Evolutionary conservation across 192 early-diverging fungal species (phyloP), one percentile per base, ranked within the genome.

Genomic region (Backusella australiensis): DNA sequence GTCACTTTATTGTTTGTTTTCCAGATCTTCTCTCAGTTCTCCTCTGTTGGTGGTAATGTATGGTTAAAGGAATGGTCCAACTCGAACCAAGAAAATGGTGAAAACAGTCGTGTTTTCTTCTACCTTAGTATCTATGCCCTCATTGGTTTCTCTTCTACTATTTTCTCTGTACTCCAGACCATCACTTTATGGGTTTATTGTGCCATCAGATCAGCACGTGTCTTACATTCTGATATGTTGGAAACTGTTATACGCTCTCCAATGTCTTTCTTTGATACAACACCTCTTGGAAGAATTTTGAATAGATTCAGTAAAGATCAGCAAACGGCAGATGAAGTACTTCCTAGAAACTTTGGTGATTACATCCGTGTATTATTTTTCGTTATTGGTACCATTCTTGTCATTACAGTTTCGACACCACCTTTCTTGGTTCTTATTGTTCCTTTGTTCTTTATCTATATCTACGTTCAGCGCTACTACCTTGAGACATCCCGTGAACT

Each of bases 221-320:
- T 83, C 5, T 85, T 94, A 46, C 97, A 98, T 67, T 78, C 86
- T 9, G 74, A 89, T 23, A 94, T 98, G 92, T 85, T 97, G 69
- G 74, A 89, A 26, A 90, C 88, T 67, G 87, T 96, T 69, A 63
- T 96, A 8, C 74, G 63, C 2, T 86, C 91, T 0, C 93, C 94
- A 15, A 92, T 93, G 86, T 88, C 89, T 1, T 95, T 93, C 75
- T 95, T 94, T 80, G 93, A 93, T 63, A 83, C 82, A 17, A 95
- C 95, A 1, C 95, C 95, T 21, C 80, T 94, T 1, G 94, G 96
- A 11, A 90, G 96, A 65, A 90, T 97, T 75, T 78, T 96, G 32
- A 95, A 98, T 78, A 90, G 96, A n/a, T 96, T 98, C 80, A 92
- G 93, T 69, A 95, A 94, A 72, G 96, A 98, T 78, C 89, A 93